These are phyloP conservation scores for Boletus patriciae DNA, from an alignment of 768 basidiomycete species.

Conservation along the genomic window DNA sequence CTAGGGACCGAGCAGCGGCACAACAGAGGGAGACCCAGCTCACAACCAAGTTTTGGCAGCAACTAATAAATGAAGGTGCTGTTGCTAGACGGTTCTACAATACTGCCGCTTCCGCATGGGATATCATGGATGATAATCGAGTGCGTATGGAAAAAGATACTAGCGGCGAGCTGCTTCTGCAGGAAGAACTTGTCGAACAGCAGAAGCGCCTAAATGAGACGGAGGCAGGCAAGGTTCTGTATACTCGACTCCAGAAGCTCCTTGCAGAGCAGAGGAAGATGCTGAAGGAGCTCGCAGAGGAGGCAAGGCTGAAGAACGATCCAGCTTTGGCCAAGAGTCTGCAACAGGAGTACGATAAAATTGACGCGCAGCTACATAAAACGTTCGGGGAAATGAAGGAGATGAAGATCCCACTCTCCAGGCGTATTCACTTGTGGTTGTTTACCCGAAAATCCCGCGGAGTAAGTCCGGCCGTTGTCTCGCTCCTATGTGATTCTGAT, in stretches of 20 bases:
- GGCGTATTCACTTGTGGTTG: slow-evolving; percentile 11
- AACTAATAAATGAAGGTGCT: slow-evolving; percentile 6
- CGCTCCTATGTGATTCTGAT: background rate
- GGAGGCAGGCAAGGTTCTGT: slow-evolving; percentile 20
- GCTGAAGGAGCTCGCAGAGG: slow-evolving; percentile 17
- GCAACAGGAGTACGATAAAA: slow-evolving; percentile 9
- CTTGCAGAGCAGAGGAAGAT: slow-evolving; percentile 17
- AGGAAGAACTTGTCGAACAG: slow-evolving; percentile 20
- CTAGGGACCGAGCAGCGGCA: slow-evolving; percentile 12
- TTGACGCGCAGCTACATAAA: slow-evolving; percentile 7
- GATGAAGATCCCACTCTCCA: slow-evolving; percentile 17
- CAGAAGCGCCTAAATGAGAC: slow-evolving; percentile 23
- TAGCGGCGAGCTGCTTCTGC: slow-evolving; percentile 13
- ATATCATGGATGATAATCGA: background rate
- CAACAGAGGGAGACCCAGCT: slow-evolving; percentile 27
- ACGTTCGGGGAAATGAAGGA: slow-evolving; percentile 24
- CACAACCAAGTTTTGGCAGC: slow-evolving; percentile 23
- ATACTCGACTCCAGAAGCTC: slow-evolving; percentile 17
- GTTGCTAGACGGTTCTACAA: background rate
- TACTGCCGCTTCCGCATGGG: background rate
- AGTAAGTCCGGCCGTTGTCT: background rate
- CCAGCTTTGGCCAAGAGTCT: slow-evolving; percentile 10
- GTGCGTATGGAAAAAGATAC: fast-evolving
- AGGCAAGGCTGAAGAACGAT: slow-evolving; percentile 14
- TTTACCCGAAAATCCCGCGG: slow-evolving; percentile 5